These are phyloP conservation scores for Tolypocladium cylindrosporum DNA, from an alignment of 2,329 filamentous ascomycete genomes.

Conservation along the genomic window DNA sequence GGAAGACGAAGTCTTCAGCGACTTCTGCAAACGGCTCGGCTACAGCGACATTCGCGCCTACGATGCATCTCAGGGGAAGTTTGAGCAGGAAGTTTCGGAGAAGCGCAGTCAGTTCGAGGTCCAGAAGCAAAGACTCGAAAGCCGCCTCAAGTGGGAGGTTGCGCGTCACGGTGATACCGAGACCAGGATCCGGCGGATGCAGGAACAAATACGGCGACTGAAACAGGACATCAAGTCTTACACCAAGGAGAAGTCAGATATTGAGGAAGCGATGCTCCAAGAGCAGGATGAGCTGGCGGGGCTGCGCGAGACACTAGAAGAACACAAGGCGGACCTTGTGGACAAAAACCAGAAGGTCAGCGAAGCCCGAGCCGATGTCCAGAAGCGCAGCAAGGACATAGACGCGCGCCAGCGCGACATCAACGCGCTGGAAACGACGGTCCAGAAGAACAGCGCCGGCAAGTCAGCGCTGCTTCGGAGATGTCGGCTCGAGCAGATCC, in stretches of 20 bases:
- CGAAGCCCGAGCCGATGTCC: constrained; percentile 69
- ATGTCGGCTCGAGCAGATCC: constrained; percentile 89
- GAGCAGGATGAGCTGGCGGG: constrained; percentile 69
- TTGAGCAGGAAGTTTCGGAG: constrained; percentile 82
- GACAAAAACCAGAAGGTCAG: constrained; percentile 65
- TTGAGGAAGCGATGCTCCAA: constrained; percentile 63
- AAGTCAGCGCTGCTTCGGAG: constrained; percentile 78
- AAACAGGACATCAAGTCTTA: constrained; percentile 61
- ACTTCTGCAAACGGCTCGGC: constrained; percentile 78
- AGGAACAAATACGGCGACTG: constrained; percentile 56
- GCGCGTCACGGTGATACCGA: constrained; percentile 47
- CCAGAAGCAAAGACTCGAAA: constrained; percentile 68
- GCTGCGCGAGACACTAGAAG: constrained; percentile 60
- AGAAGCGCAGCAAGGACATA: constrained; percentile 76
- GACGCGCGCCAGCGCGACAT: constrained; percentile 66
- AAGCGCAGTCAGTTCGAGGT: constrained; percentile 80
- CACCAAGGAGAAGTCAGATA: constrained; percentile 59
- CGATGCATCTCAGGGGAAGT: constrained; percentile 81
- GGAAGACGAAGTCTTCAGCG: constrained; percentile 78
- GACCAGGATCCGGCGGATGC: constrained; percentile 57
- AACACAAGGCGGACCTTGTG: constrained; percentile 56
- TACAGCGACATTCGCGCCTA: constrained; percentile 89
- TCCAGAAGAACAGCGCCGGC: constrained; percentile 74
- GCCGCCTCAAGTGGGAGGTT: constrained; percentile 46
- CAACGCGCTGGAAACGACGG: constrained; percentile 67